Conservation (phyloP, 306 rosid species). For the Corylus americana region DNA sequence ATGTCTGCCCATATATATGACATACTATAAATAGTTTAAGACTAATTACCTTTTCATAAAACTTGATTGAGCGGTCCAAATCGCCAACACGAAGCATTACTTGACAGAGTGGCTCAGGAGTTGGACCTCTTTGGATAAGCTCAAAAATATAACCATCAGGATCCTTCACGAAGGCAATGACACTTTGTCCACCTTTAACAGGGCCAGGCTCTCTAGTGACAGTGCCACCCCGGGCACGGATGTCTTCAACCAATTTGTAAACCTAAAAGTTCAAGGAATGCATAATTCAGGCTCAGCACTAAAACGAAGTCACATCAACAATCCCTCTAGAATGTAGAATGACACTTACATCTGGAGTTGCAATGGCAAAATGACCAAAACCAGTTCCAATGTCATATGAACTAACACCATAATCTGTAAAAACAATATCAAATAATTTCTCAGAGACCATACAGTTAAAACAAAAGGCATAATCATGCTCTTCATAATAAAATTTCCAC, state of each 20-base stretch:
- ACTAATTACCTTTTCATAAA: slow-evolving; percentile 77
- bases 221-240: slow-evolving; percentile 72
- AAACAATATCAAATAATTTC: slow-evolving; percentile 10
- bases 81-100: slow-evolving; percentile 98
- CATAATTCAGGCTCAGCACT: slow-evolving; percentile 23
- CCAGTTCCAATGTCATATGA: slow-evolving; percentile 93
- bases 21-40: background rate
- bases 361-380: slow-evolving; percentile 88
- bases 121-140: slow-evolving; percentile 73
- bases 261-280: slow-evolving; percentile 48
- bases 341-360: slow-evolving; percentile 76
- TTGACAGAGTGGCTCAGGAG: slow-evolving; percentile 91
- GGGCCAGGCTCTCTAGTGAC: slow-evolving; percentile 93
- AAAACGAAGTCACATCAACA: slow-evolving; percentile 13
- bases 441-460: slow-evolving; percentile 10
- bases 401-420: slow-evolving; percentile 76
- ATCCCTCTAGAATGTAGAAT: slow-evolving; percentile 12
- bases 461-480: background rate
- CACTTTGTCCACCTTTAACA: slow-evolving; percentile 68
- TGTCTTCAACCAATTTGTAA: slow-evolving; percentile 69
- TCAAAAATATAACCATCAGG: slow-evolving; percentile 92
- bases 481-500: background rate
- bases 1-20: background rate
- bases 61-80: slow-evolving; percentile 80
- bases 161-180: slow-evolving; percentile 87